Percentiles rank a stretch among this genome's conserved stretches.
Evolutionary conservation across 768 basidiomycete genomes (phyloP).

Genomic region (Trametes cubensis): DNA sequence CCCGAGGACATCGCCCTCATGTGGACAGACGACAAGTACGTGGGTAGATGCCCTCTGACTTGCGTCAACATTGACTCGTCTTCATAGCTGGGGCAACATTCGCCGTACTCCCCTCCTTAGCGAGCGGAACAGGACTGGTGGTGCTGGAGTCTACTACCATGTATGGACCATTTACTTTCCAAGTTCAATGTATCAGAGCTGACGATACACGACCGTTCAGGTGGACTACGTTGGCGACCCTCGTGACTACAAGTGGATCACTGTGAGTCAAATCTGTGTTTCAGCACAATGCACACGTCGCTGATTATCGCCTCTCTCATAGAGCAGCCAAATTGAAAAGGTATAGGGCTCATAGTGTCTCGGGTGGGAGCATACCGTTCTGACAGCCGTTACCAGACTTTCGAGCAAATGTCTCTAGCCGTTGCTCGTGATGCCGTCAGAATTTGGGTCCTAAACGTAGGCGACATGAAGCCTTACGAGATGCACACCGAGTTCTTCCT

Average conservation of each 20-base stretch:
- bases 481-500: slow-evolving; percentile 73
- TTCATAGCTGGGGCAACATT: slow-evolving; percentile 65
- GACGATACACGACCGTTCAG: neutral
- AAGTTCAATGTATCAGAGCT: neutral
- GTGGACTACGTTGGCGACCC: slow-evolving; percentile 58
- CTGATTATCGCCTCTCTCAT: neutral
- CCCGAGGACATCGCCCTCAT: slow-evolving; percentile 67
- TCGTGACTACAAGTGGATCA: slow-evolving; percentile 74
- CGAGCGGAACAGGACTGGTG: slow-evolving; percentile 64
- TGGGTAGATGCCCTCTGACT: neutral
- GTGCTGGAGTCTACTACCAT: slow-evolving; percentile 66
- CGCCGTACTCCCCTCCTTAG: slow-evolving; percentile 56
- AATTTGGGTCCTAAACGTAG: slow-evolving; percentile 76
- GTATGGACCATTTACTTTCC: slow-evolving; percentile 18
- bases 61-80: neutral
- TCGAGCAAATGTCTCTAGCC: slow-evolving; percentile 72
- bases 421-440: slow-evolving; percentile 57
- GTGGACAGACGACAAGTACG: slow-evolving; percentile 74
- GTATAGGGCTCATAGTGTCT: slow-evolving; percentile 25
- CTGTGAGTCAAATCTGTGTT: slow-evolving; percentile 38
- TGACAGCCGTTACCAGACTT: slow-evolving; percentile 40
- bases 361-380: neutral
- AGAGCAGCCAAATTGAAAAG: slow-evolving; percentile 59
- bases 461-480: slow-evolving; percentile 76
- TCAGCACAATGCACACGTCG: too few relatives aligned